Percentiles rank a stretch among this genome's conserved stretches.
phyloP scores from a whole-genome alignment of 2,329 filamentous ascomycete species.

The Colletotrichum abscissum region DNA sequence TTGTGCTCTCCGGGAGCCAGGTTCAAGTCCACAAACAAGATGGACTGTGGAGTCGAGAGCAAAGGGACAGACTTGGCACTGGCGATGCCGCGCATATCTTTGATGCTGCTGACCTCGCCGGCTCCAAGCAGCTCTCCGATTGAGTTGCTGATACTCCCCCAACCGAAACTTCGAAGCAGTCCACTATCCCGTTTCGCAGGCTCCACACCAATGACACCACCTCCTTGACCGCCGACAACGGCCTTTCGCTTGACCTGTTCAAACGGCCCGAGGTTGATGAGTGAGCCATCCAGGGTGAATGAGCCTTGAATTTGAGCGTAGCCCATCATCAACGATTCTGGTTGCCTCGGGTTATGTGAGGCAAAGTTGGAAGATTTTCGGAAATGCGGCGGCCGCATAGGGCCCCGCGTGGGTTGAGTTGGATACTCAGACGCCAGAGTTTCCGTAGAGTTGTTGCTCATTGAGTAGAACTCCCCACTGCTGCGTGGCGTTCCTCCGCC shows the following conservation, averaged over 20 bases:
- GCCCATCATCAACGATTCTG: constrained; percentile 95
- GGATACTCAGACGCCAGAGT: constrained; percentile 92
- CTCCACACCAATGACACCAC: constrained; percentile 86
- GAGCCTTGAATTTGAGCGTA: constrained; percentile 95
- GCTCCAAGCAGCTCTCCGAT: constrained; percentile 88
- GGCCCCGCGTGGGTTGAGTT: constrained; percentile 45
- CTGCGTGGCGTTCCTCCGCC: constrained; percentile 84
- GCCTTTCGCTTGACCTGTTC: constrained; percentile 97
- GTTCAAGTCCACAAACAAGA: constrained; percentile 93
- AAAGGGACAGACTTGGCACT: constrained; percentile 90
- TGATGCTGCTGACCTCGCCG: constrained; percentile 90
- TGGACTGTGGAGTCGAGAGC: constrained; percentile 94
- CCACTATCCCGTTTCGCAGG: constrained; percentile 79
- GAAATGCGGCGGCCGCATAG: constrained; percentile 59
- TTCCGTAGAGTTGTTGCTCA: constrained; percentile 95
- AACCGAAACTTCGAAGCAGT: constrained; percentile 85
- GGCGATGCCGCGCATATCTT: constrained; percentile 90
- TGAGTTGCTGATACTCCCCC: constrained; percentile 88
- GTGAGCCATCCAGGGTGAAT: constrained; percentile 89
- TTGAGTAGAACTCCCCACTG: constrained; percentile 93
- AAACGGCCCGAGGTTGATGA: constrained; percentile 90
- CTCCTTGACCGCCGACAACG: constrained; percentile 87
- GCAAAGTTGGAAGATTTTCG: constrained; percentile 59
- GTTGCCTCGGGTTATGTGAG: constrained; percentile 57
- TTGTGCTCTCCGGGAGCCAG: constrained; percentile 89